phyloP scores from a whole-genome alignment of 805 yeast species.

The Myxozyma geophila region DNA sequence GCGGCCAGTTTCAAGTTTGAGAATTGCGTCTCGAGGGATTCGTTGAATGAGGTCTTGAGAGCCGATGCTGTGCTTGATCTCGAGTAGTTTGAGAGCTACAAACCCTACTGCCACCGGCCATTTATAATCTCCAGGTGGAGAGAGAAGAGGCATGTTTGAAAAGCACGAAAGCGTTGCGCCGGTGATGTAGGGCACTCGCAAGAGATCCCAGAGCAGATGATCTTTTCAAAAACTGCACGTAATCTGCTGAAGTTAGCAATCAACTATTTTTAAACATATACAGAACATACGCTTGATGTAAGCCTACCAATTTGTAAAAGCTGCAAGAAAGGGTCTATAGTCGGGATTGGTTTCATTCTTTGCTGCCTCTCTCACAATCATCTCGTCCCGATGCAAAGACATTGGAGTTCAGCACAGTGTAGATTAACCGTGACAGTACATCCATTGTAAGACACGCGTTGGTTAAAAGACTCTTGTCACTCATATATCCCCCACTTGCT shows the following conservation, averaged over 20 bases:
- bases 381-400: constrained; percentile 1
- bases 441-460: neutral
- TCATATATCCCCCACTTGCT: neutral
- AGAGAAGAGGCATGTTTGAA: constrained; percentile 24
- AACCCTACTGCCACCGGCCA: constrained; percentile 36
- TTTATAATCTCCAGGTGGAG: constrained; percentile 26
- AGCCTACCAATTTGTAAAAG: constrained; percentile 6
- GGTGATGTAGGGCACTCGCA: constrained; percentile 28
- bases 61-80: constrained; percentile 2
- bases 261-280: neutral
- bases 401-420: constrained; percentile 11
- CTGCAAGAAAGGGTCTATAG: neutral
- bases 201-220: constrained; percentile 13
- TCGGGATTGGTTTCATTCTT: neutral
- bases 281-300: constrained; percentile 23
- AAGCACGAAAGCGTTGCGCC: constrained; percentile 17
- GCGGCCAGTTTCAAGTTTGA: constrained; percentile 58
- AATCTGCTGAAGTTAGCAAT: constrained; percentile 3
- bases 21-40: constrained; percentile 51
- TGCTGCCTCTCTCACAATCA: neutral
- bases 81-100: neutral
- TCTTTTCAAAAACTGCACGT: constrained; percentile 13
- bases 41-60: constrained; percentile 44
- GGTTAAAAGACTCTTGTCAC: neutral
- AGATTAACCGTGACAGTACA: neutral